Base-by-base conservation (phyloP, 306 rosid species). In the Hylodesmum podocarpum region DNA sequence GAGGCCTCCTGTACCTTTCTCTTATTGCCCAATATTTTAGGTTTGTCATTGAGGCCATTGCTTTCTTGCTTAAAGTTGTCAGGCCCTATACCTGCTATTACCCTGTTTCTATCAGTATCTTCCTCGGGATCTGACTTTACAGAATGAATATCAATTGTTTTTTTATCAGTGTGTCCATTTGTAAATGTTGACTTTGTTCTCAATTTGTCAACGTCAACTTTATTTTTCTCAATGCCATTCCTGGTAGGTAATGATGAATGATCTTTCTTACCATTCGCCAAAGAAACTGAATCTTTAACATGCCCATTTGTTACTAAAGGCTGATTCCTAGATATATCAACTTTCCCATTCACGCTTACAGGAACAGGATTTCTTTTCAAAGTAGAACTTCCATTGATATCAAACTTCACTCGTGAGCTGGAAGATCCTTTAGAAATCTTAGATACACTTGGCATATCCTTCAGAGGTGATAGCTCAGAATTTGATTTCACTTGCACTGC, bases 381-480 rank as follows among this genome's bases (percentile, higher is more conserved):
- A 78, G 29, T 80, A 71, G 88, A 83, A 75, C 40, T 87, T 76
- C 92, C 95, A 78, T 72, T 72, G 70, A 87, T 74, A 73, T 82
- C 81, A 61, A 90, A 89, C 84, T 83, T 88, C 80, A 90, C 83
- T 34, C 78, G 85, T 4, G 85, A 78, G 68, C 78, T 73, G 53
- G 89, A 87, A 72, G 83, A 61, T 61, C 27, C 85, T 73, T 88
- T 92, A 72, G 81, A 87, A 84, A 44, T 85, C 83, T 86, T 93
- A 29, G 94, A 70, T 31, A 72, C 21, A 14, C 70, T 71, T 21
- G 84, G 46, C 70, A 78, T 51, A 79, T 83, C 89, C 86, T 85
- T 90, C 84, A 75, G 50, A 55, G 87, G 62, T 87, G 88, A 85
- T 79, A 84, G 87, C 51, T 88, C 92, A 43, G 77, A 66, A 80